These are phyloP conservation scores for Straminergon stramineum DNA, from an alignment of 225 moss, liverwort and hornwort species.

Conservation along the genomic window DNA sequence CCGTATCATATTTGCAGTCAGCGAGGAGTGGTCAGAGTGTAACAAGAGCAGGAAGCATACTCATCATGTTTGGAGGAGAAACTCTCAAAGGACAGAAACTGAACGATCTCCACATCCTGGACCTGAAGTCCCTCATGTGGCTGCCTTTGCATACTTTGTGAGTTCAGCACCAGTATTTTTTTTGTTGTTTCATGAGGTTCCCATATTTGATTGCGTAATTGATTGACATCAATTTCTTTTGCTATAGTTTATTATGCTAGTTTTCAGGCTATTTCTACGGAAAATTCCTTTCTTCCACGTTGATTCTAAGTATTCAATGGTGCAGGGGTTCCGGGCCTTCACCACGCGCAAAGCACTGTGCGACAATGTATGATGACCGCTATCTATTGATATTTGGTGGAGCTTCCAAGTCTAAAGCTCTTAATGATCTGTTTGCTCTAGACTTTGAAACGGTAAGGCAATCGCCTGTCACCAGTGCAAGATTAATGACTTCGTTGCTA, in stretches of 20 bases:
- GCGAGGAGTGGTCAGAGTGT: slow-evolving; percentile 92
- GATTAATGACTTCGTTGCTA: not conserved
- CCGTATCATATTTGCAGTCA: slow-evolving; percentile 22
- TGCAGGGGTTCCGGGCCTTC: slow-evolving; percentile 82
- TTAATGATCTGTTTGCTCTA: slow-evolving; percentile 68
- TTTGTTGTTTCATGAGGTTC: not conserved
- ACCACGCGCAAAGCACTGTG: slow-evolving; percentile 70
- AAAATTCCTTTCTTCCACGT: not conserved
- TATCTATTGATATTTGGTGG: slow-evolving; percentile 88
- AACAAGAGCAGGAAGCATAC: slow-evolving; percentile 89
- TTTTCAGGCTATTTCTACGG: not conserved
- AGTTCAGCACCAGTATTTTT: slow-evolving; percentile 4
- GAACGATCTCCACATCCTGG: slow-evolving; percentile 89
- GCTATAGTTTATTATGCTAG: not conserved
- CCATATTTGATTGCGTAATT: not conserved
- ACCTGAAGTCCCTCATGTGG: slow-evolving; percentile 96
- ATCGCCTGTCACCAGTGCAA: not conserved
- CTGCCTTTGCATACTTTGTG: slow-evolving; percentile 82
- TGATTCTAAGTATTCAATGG: not conserved
- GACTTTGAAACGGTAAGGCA: slow-evolving; percentile 78
- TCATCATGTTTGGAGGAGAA: slow-evolving; percentile 97
- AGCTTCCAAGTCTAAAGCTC: slow-evolving; percentile 75
- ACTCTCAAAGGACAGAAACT: slow-evolving; percentile 75
- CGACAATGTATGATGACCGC: slow-evolving; percentile 94
- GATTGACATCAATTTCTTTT: not conserved